Evolutionary conservation across 2,329 filamentous ascomycete genomes (phyloP).

Genomic region (Lachnellula willkommii): DNA sequence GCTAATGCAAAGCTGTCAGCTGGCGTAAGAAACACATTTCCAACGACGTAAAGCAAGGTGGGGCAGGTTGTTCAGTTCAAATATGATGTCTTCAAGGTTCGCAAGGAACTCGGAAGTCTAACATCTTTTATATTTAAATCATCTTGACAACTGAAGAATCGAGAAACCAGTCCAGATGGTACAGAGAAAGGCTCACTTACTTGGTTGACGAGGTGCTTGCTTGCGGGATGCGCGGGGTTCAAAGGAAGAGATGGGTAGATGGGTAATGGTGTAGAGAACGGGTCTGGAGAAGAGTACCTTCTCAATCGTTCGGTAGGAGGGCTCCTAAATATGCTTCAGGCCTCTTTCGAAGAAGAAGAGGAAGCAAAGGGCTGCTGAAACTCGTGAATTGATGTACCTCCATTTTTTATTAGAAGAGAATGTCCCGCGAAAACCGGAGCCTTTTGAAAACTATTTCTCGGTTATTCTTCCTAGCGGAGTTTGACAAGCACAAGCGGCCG

Average conservation of each 20-base stretch:
- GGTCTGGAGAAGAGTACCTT: not conserved
- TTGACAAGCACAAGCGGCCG: too few species aligned
- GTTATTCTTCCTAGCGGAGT: too few species aligned
- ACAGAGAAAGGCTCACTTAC: not conserved
- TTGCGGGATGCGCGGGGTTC: too few species aligned
- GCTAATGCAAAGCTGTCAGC: slow-evolving; percentile 8
- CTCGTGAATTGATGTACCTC: not conserved
- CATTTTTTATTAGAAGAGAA: not conserved
- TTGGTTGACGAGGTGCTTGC: not conserved
- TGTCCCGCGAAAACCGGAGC: too few species aligned
- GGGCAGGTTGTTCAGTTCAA: slow-evolving; percentile 18
- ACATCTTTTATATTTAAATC: slow-evolving; percentile 24
- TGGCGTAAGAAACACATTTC: not conserved
- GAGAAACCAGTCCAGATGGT: not conserved
- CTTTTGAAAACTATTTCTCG: too few species aligned
- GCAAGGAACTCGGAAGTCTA: slow-evolving; percentile 24
- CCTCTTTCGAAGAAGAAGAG: not conserved
- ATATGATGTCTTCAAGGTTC: slow-evolving; percentile 20
- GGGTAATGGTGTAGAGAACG: not conserved
- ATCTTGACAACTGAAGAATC: slow-evolving; percentile 19
- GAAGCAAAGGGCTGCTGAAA: not conserved
- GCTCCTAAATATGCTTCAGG: not conserved
- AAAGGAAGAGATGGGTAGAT: too few species aligned
- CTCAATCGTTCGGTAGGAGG: not conserved
- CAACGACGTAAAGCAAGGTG: not conserved